Evolutionary conservation across 1,139 yeast species (phyloP).

Genomic region (Protomyces gravidus): DNA sequence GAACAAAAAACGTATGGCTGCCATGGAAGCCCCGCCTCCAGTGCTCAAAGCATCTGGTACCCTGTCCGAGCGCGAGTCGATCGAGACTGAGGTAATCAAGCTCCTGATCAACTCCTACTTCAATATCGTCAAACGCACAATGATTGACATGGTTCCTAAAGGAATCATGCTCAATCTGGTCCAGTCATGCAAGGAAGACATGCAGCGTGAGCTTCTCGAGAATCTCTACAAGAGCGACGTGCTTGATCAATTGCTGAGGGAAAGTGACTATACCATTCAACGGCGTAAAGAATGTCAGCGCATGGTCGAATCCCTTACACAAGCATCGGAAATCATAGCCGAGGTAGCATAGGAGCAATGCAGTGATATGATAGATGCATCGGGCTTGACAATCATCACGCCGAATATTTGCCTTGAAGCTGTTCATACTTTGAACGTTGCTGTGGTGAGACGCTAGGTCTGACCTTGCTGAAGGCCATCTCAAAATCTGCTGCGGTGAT

Average conservation of each 20-base stretch:
- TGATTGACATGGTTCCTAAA: slow-evolving; percentile 89
- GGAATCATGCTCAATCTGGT: slow-evolving; percentile 91
- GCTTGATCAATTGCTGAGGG: slow-evolving; percentile 74
- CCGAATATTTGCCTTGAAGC: slow-evolving; percentile 28
- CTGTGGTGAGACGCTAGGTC: slow-evolving; percentile 85
- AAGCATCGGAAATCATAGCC: slow-evolving; percentile 81
- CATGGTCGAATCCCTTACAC: slow-evolving; percentile 86
- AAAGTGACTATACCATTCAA: slow-evolving; percentile 86
- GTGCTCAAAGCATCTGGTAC: slow-evolving; percentile 91
- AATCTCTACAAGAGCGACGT: slow-evolving; percentile 76
- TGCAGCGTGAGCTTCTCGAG: slow-evolving; percentile 84
- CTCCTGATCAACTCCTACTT: slow-evolving; percentile 83
- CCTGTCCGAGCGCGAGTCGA: slow-evolving; percentile 89
- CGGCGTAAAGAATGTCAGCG: slow-evolving; percentile 90
- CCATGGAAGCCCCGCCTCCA: slow-evolving; percentile 91
- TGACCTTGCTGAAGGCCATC: slow-evolving; percentile 65
- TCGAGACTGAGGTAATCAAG: slow-evolving; percentile 96
- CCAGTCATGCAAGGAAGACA: slow-evolving; percentile 63
- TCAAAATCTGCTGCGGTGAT: slow-evolving; percentile 67
- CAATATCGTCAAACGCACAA: slow-evolving; percentile 87
- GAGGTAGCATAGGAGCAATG: slow-evolving; percentile 29
- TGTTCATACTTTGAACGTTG: slow-evolving; percentile 73
- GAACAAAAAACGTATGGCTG: slow-evolving; percentile 88
- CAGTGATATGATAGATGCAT: neutral
- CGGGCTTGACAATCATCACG: neutral